These are phyloP conservation scores for Blastocystis sp. DNA, from an alignment of 352 stramenopile genomes.

Conservation along the genomic window DNA sequence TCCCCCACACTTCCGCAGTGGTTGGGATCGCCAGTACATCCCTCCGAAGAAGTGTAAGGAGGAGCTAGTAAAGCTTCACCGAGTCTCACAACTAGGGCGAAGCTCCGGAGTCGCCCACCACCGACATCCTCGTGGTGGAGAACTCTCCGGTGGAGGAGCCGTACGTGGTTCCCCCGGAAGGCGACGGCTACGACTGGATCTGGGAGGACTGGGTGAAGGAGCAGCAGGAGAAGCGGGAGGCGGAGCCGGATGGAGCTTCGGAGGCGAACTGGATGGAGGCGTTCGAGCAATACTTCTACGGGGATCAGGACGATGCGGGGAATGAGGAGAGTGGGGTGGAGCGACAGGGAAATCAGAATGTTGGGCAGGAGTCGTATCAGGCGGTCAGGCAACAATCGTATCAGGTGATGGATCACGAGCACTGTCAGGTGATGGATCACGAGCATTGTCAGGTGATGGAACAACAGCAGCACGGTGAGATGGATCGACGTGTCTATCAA, in stretches of 20 bases:
- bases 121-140: not conserved
- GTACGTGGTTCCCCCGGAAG: not conserved
- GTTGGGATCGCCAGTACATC: slow-evolving; percentile 51
- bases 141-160: not conserved
- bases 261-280: not conserved
- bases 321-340: too few species aligned
- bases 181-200: not conserved
- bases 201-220: slow-evolving; percentile 1
- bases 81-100: too few species aligned
- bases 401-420: not conserved
- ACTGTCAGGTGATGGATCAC: not conserved
- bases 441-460: not conserved
- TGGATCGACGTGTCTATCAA: too few species aligned
- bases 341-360: too few species aligned
- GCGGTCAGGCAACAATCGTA: not conserved
- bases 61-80: not conserved
- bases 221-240: not conserved
- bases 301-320: not conserved
- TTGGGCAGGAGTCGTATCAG: not conserved
- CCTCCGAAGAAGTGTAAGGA: slow-evolving; percentile 53
- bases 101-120: not conserved
- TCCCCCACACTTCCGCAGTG: slow-evolving; percentile 33
- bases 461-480: not conserved
- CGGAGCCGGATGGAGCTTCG: too few species aligned
- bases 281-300: not conserved